Base-by-base conservation (phyloP, 306 rosid species). In the Senna tora region DNA sequence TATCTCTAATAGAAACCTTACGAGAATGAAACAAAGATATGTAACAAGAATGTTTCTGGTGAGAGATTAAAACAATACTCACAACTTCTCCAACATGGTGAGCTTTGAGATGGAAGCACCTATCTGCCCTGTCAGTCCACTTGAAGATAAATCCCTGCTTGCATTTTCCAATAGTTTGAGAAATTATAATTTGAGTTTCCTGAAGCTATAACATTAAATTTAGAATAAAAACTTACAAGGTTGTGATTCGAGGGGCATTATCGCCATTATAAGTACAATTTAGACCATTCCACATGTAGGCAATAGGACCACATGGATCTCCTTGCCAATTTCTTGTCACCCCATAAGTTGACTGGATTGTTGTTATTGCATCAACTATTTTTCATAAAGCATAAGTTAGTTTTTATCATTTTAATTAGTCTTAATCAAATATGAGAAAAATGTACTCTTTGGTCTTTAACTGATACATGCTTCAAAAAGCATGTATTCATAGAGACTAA, bases 241-340 rank as follows among this genome's bases (percentile, higher is more conserved):
- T 36, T 53, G 16, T 79, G 63, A 88, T 76, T 77, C 93, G 51
- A 2, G 88, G 80, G 14, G 77, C 1, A 5, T 51, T 47, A 25
- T 55, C 22, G 28, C 10, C 62, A 30, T 13, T 5, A 21, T 51
- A 30, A 53, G 42, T 69, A 73, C 90, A 88, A 52, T 68, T 82
- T 11, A 88, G 53, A 45, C 93, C 87, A 14, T 74, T 54, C 93
- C 88, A 88, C 69, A 34, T 4, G 65, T 85, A 81, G 4, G 4
- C 62, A 39, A 56, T 16, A 1, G 88, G 93, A 42, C 59, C 32
- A 62, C 90, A 83, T 33, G 90, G 90, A 77, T 88, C 86, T 49
- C 86, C 90, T 65, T 82, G 80, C 89, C 90, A 88, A 56, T 80
- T 66, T 75, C 68, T 88, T 45, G 58, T 57, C 57, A 86, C 67